Percentiles rank a stretch among this genome's conserved stretches.
Conservation (phyloP, 1,284 basidiomycete species). For the Sphagnurus paluster region DNA sequence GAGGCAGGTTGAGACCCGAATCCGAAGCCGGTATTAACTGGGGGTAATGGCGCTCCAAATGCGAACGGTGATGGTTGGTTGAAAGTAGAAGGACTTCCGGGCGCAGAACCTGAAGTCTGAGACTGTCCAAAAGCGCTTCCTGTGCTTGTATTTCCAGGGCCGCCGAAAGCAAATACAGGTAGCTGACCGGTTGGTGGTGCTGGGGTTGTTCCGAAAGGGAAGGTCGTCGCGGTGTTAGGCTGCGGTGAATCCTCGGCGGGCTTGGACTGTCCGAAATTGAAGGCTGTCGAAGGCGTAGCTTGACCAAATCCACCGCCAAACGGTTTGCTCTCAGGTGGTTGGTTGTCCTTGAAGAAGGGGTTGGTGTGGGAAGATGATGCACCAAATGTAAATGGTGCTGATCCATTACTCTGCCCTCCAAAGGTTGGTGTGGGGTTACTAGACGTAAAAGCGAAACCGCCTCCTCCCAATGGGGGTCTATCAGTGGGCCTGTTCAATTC, state of each 20-base stretch:
- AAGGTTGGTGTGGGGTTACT: conserved; percentile 19
- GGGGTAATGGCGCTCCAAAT: conserved; percentile 35
- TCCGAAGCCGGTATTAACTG: conserved; percentile 34
- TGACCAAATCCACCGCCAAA: conserved; percentile 32
- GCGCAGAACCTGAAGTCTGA: conserved; percentile 43
- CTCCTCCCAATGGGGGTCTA: conserved; percentile 38
- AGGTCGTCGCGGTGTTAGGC: conserved; percentile 38
- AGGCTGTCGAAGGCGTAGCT: conserved; percentile 24
- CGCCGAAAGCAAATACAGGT: conserved; percentile 48
- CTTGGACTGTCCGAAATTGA: conserved; percentile 29
- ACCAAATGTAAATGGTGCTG: conserved; percentile 41
- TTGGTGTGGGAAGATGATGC: conserved; percentile 26
- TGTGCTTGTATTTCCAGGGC: conserved; percentile 26
- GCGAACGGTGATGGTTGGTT: conserved; percentile 43
- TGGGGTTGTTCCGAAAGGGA: conserved; percentile 41
- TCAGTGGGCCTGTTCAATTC: conserved; percentile 34
- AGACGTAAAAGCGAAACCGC: conserved; percentile 45
- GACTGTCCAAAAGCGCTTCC: conserved; percentile 46
- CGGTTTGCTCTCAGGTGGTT: conserved; percentile 30
- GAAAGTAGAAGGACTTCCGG: conserved; percentile 56
- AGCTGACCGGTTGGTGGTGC: conserved; percentile 36
- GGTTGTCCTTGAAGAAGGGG: conserved; percentile 31
- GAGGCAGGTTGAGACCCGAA: conserved; percentile 59
- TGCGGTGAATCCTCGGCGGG: conserved; percentile 32
- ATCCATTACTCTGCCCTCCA: conserved; percentile 23